Base-by-base conservation (phyloP, 495 filamentous ascomycete species). In the Xylaria bambusicola region DNA sequence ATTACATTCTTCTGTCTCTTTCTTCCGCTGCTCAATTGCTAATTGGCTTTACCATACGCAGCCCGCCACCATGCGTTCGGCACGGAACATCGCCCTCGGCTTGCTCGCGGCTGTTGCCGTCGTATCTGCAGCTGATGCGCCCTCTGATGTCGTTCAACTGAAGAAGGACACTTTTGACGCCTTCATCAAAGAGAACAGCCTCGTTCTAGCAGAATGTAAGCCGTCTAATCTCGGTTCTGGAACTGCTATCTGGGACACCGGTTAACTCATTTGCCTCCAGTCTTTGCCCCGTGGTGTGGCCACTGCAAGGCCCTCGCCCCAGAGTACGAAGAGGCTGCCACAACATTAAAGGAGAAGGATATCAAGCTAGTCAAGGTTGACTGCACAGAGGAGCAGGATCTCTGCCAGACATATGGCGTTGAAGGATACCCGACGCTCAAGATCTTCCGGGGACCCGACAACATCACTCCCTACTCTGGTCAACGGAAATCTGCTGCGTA, bases 371-470 rank as follows among this genome's bases (percentile, higher is more conserved):
- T 83, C 66, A 98, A 99, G 84, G 81, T 99, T 64, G 94, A 98
- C 77, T 99, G 94, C 81, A 98, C 94, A 67, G 92, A 85, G 64
- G 91, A 99, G 80, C 79, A 88, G 58, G 91, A 94, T 13, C 86
- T 99, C 59, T 99, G 94, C 82, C 85, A 91, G 75, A 76, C 82
- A 61, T 91, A 88, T 65, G 92, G 91, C 52, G 92, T 99, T 21
- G 92, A 97, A 78, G 94, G 94, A 50, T 99, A 98, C 79, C 94
- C 94, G 24, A 99, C 94, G 53, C 82, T 99, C 64, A 99, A 98
- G 86, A 87, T 99, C 73, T 99, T 98, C 91, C 93, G 94, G 61
- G 94, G 94, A 54, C 77, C 78, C n/a, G 90, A 97, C 2, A 90
- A 88, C 64, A 80, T 86, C 68, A 82, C 84, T 52, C 87, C 94